These are phyloP conservation scores for Steccherinum ochraceum DNA, from an alignment of 768 basidiomycete genomes.

Conservation along the genomic window DNA sequence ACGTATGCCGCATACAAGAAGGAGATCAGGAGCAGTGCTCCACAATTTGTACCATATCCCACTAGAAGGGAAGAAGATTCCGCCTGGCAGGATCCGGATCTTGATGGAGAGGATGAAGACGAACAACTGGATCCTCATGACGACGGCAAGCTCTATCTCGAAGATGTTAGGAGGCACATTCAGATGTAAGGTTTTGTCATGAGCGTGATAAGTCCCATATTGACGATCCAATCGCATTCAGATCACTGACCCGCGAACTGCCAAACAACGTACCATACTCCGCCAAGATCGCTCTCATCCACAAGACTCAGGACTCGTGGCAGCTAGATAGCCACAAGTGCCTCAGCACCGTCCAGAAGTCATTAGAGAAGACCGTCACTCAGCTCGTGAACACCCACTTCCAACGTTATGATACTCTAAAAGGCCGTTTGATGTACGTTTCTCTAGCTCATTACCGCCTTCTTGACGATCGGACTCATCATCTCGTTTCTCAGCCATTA, in stretches of 20 bases:
- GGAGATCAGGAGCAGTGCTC: conserved; percentile 31
- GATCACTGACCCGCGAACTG: conserved; percentile 34
- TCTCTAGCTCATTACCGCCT: background rate
- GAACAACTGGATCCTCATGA: background rate
- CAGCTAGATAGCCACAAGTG: conserved; percentile 25
- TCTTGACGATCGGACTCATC: background rate
- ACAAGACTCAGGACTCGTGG: conserved; percentile 30
- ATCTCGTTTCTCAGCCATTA: conserved; percentile 2
- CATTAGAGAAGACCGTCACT: conserved; percentile 6
- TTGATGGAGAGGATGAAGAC: background rate
- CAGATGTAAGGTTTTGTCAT: background rate
- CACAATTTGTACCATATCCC: conserved; percentile 33
- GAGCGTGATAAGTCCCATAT: too few relatives aligned
- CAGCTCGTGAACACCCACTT: background rate
- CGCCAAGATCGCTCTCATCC: conserved; percentile 32
- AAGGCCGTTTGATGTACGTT: background rate
- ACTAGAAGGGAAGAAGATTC: conserved; percentile 8
- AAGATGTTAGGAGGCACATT: conserved; percentile 29
- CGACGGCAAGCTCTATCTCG: conserved; percentile 21
- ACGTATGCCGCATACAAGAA: conserved; percentile 28
- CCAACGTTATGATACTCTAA: background rate
- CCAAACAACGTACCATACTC: conserved; percentile 34
- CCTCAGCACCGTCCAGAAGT: conserved; percentile 26
- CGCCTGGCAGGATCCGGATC: too few relatives aligned
- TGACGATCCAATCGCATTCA: too few relatives aligned